These are phyloP conservation scores for Penicillium waksmanii DNA, from an alignment of 495 filamentous ascomycete species.

Conservation along the genomic window DNA sequence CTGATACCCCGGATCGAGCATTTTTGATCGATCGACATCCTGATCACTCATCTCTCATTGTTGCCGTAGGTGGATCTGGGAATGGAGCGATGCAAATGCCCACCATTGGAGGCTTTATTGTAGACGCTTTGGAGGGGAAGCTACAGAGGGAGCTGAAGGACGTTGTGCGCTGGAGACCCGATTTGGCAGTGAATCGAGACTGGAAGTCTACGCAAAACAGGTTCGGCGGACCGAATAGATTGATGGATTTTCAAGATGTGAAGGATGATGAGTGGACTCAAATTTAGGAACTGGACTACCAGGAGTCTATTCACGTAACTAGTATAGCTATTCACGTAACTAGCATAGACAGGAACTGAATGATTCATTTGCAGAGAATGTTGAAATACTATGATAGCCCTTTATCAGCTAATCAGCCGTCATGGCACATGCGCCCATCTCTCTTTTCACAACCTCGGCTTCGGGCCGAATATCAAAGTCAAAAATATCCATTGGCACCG, in stretches of 20 bases:
- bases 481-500: constrained; percentile 93
- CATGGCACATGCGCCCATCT: constrained; percentile 81
- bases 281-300: neutral
- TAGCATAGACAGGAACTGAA: no score
- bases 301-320: neutral
- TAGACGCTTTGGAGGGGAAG: constrained; percentile 48
- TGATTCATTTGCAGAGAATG: neutral
- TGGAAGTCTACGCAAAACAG: constrained; percentile 55
- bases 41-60: constrained; percentile 41
- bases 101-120: constrained; percentile 50
- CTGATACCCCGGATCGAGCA: constrained; percentile 55
- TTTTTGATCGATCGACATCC: constrained; percentile 53
- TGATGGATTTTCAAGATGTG: constrained; percentile 54
- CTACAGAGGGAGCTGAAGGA: constrained; percentile 41
- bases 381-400: neutral
- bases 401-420: constrained; percentile 49
- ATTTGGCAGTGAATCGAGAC: constrained; percentile 48
- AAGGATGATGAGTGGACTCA: constrained; percentile 41
- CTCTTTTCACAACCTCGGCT: constrained; percentile 61
- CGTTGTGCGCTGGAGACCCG: constrained; percentile 55
- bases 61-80: constrained; percentile 56
- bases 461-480: constrained; percentile 87
- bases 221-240: constrained; percentile 44
- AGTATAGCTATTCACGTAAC: neutral
- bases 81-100: constrained; percentile 57